Evolutionary conservation across 805 yeast genomes (phyloP).

Genomic region (Danielozyma ontarioensis): DNA sequence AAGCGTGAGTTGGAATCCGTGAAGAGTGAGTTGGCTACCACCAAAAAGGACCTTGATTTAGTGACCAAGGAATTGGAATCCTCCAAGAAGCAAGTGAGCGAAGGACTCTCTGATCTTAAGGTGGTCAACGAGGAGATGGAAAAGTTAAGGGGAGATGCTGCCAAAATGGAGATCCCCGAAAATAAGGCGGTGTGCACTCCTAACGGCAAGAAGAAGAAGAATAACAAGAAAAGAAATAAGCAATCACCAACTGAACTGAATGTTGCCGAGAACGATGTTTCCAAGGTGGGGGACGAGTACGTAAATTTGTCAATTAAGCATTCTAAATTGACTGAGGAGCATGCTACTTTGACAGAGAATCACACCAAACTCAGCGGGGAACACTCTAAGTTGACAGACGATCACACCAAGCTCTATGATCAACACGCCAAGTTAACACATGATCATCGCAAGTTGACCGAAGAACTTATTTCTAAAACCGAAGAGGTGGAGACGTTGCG

Average conservation of each 20-base stretch:
- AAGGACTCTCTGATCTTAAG: slow-evolving; percentile 4
- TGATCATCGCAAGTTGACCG: slow-evolving; percentile 10
- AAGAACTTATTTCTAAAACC: slow-evolving; percentile 33
- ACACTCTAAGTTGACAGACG: not conserved
- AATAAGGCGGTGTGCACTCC: slow-evolving; percentile 5
- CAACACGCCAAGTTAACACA: slow-evolving; percentile 1
- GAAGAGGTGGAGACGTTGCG: slow-evolving; percentile 67
- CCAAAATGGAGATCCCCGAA: slow-evolving; percentile 4
- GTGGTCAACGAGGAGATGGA: slow-evolving; percentile 8
- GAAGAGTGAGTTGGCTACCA: not conserved
- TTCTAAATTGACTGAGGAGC: not conserved
- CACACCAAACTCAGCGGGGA: slow-evolving; percentile 1
- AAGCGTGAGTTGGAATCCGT: slow-evolving; percentile 3
- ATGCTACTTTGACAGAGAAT: not conserved
- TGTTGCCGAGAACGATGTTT: too few species aligned
- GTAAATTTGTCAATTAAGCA: too few species aligned
- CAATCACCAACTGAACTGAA: slow-evolving; percentile 1
- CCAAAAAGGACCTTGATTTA: not conserved
- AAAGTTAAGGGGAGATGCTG: slow-evolving; percentile 11
- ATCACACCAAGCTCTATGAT: not conserved
- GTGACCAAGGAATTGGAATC: slow-evolving; percentile 4
- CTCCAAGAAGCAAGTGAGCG: slow-evolving; percentile 5
- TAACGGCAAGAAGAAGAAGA: slow-evolving; percentile 2
- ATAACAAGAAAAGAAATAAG: not conserved
- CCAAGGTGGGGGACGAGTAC: too few species aligned